A percentile compares a stretch with the other conserved stretches of the same genome.
These are phyloP conservation scores for Paecilomyces fulvus DNA, from an alignment of 2,329 filamentous ascomycete genomes.

Conservation along the genomic window DNA sequence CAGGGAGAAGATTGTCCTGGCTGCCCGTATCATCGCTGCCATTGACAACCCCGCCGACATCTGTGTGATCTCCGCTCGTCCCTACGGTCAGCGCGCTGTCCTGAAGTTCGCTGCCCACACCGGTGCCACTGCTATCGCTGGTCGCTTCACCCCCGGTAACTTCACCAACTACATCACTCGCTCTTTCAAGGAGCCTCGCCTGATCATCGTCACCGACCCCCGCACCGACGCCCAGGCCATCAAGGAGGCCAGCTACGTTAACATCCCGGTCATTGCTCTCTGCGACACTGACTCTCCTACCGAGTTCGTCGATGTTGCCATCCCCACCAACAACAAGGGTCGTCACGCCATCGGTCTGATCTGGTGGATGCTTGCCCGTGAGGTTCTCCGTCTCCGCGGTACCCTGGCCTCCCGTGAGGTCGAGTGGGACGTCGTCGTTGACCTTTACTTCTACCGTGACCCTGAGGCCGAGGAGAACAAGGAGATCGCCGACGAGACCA, in stretches of 20 bases:
- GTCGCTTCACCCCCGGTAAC: conserved; percentile 99
- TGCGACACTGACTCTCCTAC: conserved; percentile 99
- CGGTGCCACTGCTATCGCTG: conserved; percentile 93
- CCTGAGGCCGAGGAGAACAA: conserved; percentile 99
- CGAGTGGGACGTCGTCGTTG: conserved; percentile 98
- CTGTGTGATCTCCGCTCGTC: conserved; percentile 98
- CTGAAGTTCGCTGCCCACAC: conserved; percentile 99
- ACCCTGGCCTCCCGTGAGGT: conserved; percentile 93
- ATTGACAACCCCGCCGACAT: conserved; percentile 99
- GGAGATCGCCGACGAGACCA: conserved; percentile 72
- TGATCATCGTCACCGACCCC: conserved; percentile 98
- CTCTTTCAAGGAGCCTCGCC: conserved; percentile 99
- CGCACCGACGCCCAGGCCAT: conserved; percentile 99
- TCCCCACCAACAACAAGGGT: conserved; percentile 99
- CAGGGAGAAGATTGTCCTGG: conserved; percentile 99
- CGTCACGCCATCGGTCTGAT: conserved; percentile 96
- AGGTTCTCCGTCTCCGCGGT: conserved; percentile 97
- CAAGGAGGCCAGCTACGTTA: conserved; percentile 99
- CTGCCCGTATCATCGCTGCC: conserved; percentile 96
- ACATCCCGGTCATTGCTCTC: conserved; percentile 99
- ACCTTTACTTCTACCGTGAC: conserved; percentile 99
- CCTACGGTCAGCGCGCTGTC: conserved; percentile 98
- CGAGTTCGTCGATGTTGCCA: conserved; percentile 99
- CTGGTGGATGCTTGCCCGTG: conserved; percentile 99
- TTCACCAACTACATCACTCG: conserved; percentile 99